Conservation (phyloP, 2,329 filamentous ascomycete genomes). For the Venturia carpophila region DNA sequence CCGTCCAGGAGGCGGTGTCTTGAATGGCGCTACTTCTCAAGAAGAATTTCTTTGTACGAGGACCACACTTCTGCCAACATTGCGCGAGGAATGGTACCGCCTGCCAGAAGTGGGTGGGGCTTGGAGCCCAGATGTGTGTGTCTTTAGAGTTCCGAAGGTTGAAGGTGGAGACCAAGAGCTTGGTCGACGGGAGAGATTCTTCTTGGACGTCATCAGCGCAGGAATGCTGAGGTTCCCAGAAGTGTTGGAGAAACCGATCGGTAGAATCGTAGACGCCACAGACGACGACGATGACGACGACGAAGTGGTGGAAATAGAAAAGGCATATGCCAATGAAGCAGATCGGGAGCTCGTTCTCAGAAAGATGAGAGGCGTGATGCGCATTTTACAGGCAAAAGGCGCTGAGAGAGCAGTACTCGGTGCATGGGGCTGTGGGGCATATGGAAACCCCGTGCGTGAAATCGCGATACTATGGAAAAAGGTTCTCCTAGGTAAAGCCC, state of each 20-base stretch:
- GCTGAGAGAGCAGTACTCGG: conserved; percentile 49
- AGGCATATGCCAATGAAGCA: conserved; percentile 37
- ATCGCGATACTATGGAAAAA: conserved; percentile 49
- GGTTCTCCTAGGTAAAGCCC: conserved; percentile 29
- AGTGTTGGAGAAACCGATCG: conserved; percentile 28
- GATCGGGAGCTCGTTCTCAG: conserved; percentile 44
- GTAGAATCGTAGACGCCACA: background rate
- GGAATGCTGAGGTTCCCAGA: conserved; percentile 54
- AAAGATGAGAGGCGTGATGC: conserved; percentile 53
- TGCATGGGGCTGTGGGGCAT: conserved; percentile 58
- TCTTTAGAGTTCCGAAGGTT: conserved; percentile 42
- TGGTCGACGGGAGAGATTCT: conserved; percentile 46
- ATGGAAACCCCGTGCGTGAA: conserved; percentile 54
- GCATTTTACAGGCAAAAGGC: conserved; percentile 42
- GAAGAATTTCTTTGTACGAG: conserved; percentile 56
- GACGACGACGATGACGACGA: conserved; percentile 4
- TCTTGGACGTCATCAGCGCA: conserved; percentile 50
- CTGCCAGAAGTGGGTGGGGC: conserved; percentile 51
- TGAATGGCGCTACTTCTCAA: conserved; percentile 52
- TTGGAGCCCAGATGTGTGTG: conserved; percentile 51
- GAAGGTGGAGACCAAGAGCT: conserved; percentile 35
- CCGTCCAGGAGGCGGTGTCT: conserved; percentile 52
- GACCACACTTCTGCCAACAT: conserved; percentile 51
- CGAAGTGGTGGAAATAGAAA: conserved; percentile 26
- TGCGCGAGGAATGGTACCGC: conserved; percentile 52